Conservation (phyloP, 2,329 filamentous ascomycete species). For the Daldinia sp. region DNA sequence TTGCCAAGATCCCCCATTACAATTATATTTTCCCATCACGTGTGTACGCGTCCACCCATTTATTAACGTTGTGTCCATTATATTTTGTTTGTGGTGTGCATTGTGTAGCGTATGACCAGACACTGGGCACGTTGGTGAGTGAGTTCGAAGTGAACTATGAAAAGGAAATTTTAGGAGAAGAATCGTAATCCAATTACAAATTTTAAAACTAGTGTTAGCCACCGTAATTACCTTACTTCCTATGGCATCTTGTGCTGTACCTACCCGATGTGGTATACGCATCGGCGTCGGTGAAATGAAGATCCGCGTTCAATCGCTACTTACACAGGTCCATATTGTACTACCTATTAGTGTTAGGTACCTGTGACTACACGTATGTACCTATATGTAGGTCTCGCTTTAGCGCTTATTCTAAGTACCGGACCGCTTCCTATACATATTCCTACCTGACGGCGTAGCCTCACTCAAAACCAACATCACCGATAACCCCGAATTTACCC, state of each 20-base stretch:
- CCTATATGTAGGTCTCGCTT: neutral
- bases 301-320: too few species aligned
- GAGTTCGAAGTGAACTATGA: neutral
- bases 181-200: neutral
- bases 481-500: slow-evolving; percentile 7
- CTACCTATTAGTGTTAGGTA: too few species aligned
- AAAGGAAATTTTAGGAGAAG: neutral
- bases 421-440: neutral
- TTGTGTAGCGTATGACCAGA: neutral
- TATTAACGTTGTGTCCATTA: neutral
- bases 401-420: neutral
- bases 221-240: too few species aligned
- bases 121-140: neutral
- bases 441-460: neutral
- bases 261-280: too few species aligned
- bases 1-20: neutral
- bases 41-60: neutral
- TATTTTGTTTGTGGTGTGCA: neutral
- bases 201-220: neutral
- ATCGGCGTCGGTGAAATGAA: too few species aligned
- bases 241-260: neutral
- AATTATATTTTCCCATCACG: neutral
- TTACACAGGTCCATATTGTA: too few species aligned
- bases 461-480: slow-evolving; percentile 21
- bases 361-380: too few species aligned